phyloP scores from a whole-genome alignment of 2,329 filamentous ascomycete genomes.

The Verticillium zaregamsianum region DNA sequence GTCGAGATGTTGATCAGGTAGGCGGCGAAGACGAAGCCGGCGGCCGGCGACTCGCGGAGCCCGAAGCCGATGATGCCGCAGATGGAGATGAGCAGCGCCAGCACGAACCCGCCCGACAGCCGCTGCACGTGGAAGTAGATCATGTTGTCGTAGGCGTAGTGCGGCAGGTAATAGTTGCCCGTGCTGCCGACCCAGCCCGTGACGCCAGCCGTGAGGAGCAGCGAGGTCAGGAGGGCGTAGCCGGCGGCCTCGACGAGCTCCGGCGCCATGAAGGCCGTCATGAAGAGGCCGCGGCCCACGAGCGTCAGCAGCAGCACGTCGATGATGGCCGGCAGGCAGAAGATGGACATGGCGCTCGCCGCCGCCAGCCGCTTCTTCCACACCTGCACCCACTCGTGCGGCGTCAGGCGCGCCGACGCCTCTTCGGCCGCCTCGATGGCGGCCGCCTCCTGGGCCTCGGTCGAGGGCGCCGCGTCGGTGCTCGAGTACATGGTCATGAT shows the following conservation, averaged over 20 bases:
- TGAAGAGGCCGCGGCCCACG: conserved; percentile 56
- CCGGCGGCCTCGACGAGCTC: conserved; percentile 48
- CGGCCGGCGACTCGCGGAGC: conserved; percentile 31
- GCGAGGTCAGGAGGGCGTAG: conserved; percentile 52
- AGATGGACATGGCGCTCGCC: conserved; percentile 56
- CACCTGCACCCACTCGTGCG: conserved; percentile 8
- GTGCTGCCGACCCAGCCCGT: conserved; percentile 61
- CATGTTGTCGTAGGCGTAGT: conserved; percentile 35
- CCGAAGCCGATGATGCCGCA: conserved; percentile 47
- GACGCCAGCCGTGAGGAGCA: conserved; percentile 56
- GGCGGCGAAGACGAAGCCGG: conserved; percentile 54
- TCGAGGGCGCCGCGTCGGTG: conserved; percentile 14
- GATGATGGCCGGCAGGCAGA: conserved; percentile 58
- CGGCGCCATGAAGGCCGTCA: conserved; percentile 51
- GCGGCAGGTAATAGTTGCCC: conserved; percentile 55
- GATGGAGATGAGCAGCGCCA: conserved; percentile 30
- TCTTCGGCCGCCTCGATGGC: not conserved
- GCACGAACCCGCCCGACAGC: conserved; percentile 43
- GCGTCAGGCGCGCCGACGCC: conserved; percentile 3
- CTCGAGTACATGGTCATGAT: conserved; percentile 30
- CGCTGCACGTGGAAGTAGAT: conserved; percentile 35
- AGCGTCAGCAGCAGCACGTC: conserved; percentile 57
- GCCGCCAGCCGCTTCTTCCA: conserved; percentile 28
- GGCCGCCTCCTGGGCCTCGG: conserved; percentile 1
- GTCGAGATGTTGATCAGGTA: conserved; percentile 55